phyloP scores from a whole-genome alignment of 495 filamentous ascomycete genomes.

The Chaetomium cochliodes region DNA sequence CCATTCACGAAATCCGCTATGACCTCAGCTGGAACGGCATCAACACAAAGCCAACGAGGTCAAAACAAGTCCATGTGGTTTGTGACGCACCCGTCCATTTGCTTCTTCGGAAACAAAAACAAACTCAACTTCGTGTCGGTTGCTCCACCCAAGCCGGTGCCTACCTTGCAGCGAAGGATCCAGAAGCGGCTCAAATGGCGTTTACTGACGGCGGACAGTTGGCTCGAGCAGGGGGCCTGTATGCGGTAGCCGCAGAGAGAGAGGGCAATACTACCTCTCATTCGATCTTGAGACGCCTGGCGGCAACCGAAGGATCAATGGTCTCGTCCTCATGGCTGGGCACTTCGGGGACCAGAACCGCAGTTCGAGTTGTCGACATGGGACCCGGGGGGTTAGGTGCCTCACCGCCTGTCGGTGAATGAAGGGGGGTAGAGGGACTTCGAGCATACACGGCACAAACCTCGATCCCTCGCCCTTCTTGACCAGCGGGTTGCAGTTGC shows the following conservation, averaged over 20 bases:
- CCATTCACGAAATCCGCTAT: background rate
- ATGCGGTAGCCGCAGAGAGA: too few species aligned
- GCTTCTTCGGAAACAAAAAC: background rate
- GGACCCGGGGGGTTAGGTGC: too few species aligned
- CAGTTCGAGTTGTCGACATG: background rate
- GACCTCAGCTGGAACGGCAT: background rate
- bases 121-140: background rate
- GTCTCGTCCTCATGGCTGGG: background rate
- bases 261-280: background rate
- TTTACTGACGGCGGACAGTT: background rate
- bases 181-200: background rate
- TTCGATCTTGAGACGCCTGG: background rate
- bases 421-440: background rate
- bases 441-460: background rate
- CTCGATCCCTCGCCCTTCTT: background rate
- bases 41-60: background rate
- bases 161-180: background rate
- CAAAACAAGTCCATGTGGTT: background rate
- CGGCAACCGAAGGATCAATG: conserved; percentile 4
- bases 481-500: background rate
- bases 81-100: background rate
- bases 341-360: background rate
- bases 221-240: background rate
- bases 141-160: background rate
- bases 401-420: background rate